These are phyloP conservation scores for Clarireedia paspali DNA, from an alignment of 2,329 filamentous ascomycete genomes.

Conservation along the genomic window DNA sequence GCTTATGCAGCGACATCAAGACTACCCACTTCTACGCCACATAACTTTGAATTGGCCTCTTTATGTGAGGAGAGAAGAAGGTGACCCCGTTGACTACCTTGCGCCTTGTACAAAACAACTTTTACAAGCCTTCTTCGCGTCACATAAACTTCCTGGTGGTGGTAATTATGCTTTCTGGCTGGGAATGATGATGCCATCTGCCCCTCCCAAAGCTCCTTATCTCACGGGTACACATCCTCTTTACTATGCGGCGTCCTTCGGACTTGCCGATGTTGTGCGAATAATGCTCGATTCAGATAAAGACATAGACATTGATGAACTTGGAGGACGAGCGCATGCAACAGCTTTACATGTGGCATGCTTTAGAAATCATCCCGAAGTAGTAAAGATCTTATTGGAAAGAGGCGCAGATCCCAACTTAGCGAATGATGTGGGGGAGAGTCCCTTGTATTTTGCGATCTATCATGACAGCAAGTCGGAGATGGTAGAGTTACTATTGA, in stretches of 20 bases:
- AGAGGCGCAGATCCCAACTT: conserved; percentile 17
- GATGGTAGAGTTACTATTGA: conserved; percentile 14
- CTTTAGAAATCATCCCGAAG: conserved; percentile 14
- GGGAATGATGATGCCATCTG: conserved; percentile 12
- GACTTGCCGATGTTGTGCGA: conserved; percentile 14
- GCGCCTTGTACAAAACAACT: conserved; percentile 9
- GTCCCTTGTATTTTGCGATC: conserved; percentile 15
- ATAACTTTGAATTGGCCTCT: conserved; percentile 8
- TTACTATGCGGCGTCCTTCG: conserved; percentile 21
- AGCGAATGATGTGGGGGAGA: conserved; percentile 10
- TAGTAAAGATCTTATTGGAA: conserved; percentile 17
- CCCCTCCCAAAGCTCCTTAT: background rate
- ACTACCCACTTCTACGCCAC: conserved; percentile 15
- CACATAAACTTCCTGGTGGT: conserved; percentile 11
- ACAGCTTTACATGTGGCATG: conserved; percentile 18
- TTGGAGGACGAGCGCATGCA: conserved; percentile 15
- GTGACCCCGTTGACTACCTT: conserved; percentile 8
- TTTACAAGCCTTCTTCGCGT: conserved; percentile 15
- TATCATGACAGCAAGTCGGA: background rate
- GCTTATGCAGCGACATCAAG: background rate
- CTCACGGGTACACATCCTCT: conserved; percentile 15
- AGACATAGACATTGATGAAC: conserved; percentile 14
- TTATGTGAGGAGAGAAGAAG: conserved; percentile 4
- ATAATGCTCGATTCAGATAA: conserved; percentile 14
- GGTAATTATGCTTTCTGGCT: conserved; percentile 20